These are phyloP conservation scores for Wallemia mellicola DNA, from an alignment of 1,284 basidiomycete genomes.

Conservation along the genomic window DNA sequence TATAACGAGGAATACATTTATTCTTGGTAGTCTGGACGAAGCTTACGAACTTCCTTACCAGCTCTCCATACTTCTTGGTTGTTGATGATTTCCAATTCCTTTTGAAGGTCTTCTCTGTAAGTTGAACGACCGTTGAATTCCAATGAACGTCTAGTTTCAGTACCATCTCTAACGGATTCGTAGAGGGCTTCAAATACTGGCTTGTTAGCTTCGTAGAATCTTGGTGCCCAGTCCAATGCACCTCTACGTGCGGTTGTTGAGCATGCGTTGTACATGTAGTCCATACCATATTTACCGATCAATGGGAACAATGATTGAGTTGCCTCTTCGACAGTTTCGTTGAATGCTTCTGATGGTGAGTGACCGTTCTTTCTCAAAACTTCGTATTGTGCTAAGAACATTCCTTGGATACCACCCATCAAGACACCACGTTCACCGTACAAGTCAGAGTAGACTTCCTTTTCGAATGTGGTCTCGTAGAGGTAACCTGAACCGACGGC, in stretches of 20 bases:
- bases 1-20: neutral
- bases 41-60: conserved; percentile 26
- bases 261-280: conserved; percentile 98
- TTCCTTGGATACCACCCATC: conserved; percentile 98
- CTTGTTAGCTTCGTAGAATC: conserved; percentile 75
- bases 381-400: conserved; percentile 98
- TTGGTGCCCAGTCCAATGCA: conserved; percentile 96
- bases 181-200: conserved; percentile 86
- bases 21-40: conserved; percentile 8
- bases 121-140: conserved; percentile 81
- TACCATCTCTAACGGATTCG: conserved; percentile 73
- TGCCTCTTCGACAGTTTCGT: conserved; percentile 98
- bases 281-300: conserved; percentile 90
- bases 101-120: conserved; percentile 76
- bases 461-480: conserved; percentile 89
- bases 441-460: conserved; percentile 97
- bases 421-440: conserved; percentile 99
- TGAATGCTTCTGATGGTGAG: conserved; percentile 93
- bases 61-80: conserved; percentile 95
- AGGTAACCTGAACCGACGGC: conserved; percentile 64
- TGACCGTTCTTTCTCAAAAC: conserved; percentile 96
- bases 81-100: conserved; percentile 83
- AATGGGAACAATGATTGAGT: conserved; percentile 94
- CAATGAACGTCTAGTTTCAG: conserved; percentile 85
- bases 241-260: conserved; percentile 96